Conservation (phyloP, 1,284 basidiomycete species). For the Schizopora paradoxa region DNA sequence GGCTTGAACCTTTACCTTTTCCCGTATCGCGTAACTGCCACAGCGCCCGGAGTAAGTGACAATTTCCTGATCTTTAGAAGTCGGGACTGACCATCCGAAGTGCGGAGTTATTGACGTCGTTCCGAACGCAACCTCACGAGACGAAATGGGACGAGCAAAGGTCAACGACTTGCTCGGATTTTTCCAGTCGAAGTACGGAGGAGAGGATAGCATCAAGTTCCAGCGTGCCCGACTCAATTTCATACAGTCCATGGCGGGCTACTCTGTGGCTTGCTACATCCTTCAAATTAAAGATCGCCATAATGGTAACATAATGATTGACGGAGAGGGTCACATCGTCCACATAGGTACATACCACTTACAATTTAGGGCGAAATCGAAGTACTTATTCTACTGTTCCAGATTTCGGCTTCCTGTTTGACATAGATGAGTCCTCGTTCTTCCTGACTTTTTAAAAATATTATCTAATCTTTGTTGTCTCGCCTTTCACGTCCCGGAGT, state of each 20-base stretch:
- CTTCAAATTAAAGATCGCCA: conserved; percentile 97
- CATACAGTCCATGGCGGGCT: conserved; percentile 98
- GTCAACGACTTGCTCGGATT: conserved; percentile 95
- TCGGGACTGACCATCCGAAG: conserved; percentile 34
- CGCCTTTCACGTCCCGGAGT: conserved; percentile 57
- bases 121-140: conserved; percentile 94
- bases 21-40: conserved; percentile 97
- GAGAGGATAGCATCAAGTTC: conserved; percentile 84
- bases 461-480: conserved; percentile 8
- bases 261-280: conserved; percentile 98
- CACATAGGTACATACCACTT: conserved; percentile 73
- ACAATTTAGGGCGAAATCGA: neutral
- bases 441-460: conserved; percentile 4
- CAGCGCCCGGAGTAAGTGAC: conserved; percentile 82
- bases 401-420: conserved; percentile 99
- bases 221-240: conserved; percentile 94
- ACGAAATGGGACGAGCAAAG: conserved; percentile 99
- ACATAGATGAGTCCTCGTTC: conserved; percentile 80
- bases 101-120: conserved; percentile 99
- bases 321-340: conserved; percentile 92
- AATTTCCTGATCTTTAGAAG: conserved; percentile 9
- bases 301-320: conserved; percentile 99
- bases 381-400: conserved; percentile 17
- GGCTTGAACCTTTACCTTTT: conserved; percentile 91
- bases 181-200: conserved; percentile 93